Base-by-base conservation (phyloP, 2,329 filamentous ascomycete species). In the Orbilia quercus region DNA sequence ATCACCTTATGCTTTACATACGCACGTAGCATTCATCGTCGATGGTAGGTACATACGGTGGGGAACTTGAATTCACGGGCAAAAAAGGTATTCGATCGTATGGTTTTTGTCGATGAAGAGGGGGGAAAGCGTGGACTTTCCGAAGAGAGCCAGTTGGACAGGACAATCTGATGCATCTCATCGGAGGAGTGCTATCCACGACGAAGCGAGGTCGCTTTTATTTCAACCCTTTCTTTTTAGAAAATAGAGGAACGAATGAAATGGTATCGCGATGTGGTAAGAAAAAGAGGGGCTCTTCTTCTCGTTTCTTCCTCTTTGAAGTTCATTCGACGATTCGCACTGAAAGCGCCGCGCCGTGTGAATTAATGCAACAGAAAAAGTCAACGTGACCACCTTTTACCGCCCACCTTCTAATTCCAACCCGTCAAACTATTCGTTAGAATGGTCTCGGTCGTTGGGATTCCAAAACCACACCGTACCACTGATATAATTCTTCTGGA, bases 61-160 rank as follows among this genome's bases (percentile, higher is more conserved):
- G 28, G 28, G 28, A 31, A 31, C 4, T 4, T 31, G 9, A 9
- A 31, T 31, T n/a, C n/a, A n/a, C n/a, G n/a, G n/a, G n/a, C n/a
- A n/a, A 9, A 31, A 36, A 34, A 20, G 7, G 2, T n/a, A n/a
- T n/a, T n/a, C n/a, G 2, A 18, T 23, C n/a, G 11, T n/a, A n/a
- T n/a, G n/a, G n/a, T n/a, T n/a, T n/a, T 7, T 53, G 25, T 18
- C 9, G 34, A 34, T 25, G 34, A 18, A n/a, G 22, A 2, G 18
- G n/a, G 16, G n/a, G 14, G 12, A n/a, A 16, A 44, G 64, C 44
- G 25, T 69, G 64, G 45, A 69, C 64, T 34, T 69, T 36, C 64
- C 64, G 38, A 22, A 59, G 34, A 53, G 25, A 57, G n/a, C 1
- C 42, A 7, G 23, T 22, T n/a, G 22, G n/a, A 25, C 48, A n/a